Base-by-base conservation (phyloP, 2,329 filamentous ascomycete species). In the Trichoderma koningii region DNA sequence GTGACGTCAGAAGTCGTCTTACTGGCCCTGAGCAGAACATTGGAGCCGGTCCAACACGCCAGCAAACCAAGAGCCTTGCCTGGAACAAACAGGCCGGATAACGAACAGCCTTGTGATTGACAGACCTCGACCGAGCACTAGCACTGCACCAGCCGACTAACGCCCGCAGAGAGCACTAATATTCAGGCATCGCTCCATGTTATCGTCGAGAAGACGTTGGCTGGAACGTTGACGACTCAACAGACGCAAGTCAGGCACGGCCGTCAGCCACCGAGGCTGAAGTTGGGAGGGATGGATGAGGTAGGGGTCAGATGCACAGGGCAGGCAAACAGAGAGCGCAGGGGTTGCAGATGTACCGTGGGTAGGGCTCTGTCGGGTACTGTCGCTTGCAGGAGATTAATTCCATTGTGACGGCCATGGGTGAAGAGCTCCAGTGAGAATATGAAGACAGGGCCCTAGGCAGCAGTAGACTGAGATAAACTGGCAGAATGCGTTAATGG, bases 1-100 rank as follows among this genome's bases (percentile, higher is more conserved):
- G 48, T 63, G 59, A 63, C 59, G 59, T 63, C 59, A 63, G 59
- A 50, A 34, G 41, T 47, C 30, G n/a, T 52, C 26, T 7, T 52
- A 52, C 50, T 52, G 50, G 50, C 15, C 14, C 34, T 17, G 10
- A 17, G 17, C 34, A 57, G 17, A 0, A 42, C 5, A 28, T 17
- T 63, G 34, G 28, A 23, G 34, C 21, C 41, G 50, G 34, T 14
- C 34, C 12, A 14, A 4, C 10, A 38, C 26, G 38, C 34, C 57
- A 51, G 34, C 57, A 17, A 38, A 38, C 10, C 34, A 38, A 12
- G 34, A 38, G 34, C 34, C 34, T 38, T 38, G 34, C 34, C 3
- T 38, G 34, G 34, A 12, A 38, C 34, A 38, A 42, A 17, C 14
- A 7, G 52, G 17, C 34, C 14, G 26, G 52, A 23, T 30, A 55